phyloP scores from a whole-genome alignment of 495 filamentous ascomycete genomes.

The Xylaria castorea region DNA sequence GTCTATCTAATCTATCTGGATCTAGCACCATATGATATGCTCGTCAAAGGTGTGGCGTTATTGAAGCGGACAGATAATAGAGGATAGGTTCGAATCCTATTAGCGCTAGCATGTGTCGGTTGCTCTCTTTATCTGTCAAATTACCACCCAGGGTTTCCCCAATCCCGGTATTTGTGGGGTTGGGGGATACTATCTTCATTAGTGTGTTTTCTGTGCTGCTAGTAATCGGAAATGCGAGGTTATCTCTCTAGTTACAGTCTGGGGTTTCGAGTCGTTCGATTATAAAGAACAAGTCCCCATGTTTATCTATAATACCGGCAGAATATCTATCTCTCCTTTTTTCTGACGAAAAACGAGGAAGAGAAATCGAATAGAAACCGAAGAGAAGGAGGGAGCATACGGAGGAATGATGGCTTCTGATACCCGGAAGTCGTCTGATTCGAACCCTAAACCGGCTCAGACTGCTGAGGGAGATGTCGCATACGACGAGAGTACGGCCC shows the following conservation, averaged over 20 bases:
- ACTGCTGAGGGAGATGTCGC: slow-evolving; percentile 3
- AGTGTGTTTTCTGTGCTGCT: not conserved
- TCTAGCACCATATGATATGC: not conserved
- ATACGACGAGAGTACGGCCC: slow-evolving; percentile 23
- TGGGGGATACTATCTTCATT: not conserved
- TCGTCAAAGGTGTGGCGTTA: not conserved
- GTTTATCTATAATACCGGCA: too few relatives aligned
- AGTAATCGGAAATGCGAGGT: slow-evolving; percentile 1
- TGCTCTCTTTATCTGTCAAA: too few relatives aligned
- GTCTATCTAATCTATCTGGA: slow-evolving; percentile 1
- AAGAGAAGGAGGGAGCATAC: not conserved
- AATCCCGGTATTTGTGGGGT: not conserved
- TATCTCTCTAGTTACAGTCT: not conserved
- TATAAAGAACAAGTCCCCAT: not conserved
- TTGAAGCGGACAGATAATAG: too few relatives aligned
- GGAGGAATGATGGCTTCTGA: not conserved
- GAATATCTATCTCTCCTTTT: not conserved
- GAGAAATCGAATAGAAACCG: not conserved
- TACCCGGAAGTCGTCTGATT: slow-evolving; percentile 17
- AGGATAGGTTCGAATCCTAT: too few relatives aligned
- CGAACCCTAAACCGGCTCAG: not conserved
- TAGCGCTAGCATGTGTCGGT: too few relatives aligned
- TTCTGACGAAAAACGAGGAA: not conserved
- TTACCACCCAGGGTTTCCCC: not conserved
- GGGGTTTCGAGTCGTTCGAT: not conserved